These are phyloP conservation scores for Anisodus acutangulus DNA, from an alignment of 257 asterid species.

Conservation along the genomic window DNA sequence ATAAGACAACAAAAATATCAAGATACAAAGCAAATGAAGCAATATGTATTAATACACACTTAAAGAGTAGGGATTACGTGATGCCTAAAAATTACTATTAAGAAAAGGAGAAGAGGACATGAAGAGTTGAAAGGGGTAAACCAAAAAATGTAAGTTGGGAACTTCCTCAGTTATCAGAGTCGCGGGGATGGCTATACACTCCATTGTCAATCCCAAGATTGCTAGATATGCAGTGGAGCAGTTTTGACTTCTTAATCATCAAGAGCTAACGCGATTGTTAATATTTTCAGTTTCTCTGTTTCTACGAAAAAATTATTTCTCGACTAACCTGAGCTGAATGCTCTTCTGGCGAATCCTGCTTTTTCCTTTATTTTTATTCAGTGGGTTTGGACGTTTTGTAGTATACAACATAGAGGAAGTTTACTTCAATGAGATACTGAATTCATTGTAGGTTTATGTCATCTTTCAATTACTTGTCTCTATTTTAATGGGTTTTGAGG, in stretches of 20 bases:
- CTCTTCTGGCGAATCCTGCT: background rate
- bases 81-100: no score
- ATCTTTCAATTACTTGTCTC: background rate
- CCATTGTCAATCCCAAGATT: background rate
- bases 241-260: background rate
- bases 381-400: background rate
- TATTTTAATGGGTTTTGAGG: background rate
- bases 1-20: no score
- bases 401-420: background rate
- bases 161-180: background rate
- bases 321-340: background rate
- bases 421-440: background rate
- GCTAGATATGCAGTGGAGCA: background rate
- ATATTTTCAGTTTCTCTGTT: background rate
- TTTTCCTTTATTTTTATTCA: background rate
- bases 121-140: background rate
- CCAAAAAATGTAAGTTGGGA: background rate
- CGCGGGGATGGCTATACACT: background rate
- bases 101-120: no score
- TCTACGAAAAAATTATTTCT: background rate
- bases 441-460: background rate
- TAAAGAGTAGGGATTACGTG: no score
- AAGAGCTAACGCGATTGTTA: background rate
- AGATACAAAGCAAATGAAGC: no score
- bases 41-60: no score